Evolutionary conservation across 306 rosid genomes (phyloP), one percentile per base, ranked within the genome.

Genomic region (Ormosia emarginata): DNA sequence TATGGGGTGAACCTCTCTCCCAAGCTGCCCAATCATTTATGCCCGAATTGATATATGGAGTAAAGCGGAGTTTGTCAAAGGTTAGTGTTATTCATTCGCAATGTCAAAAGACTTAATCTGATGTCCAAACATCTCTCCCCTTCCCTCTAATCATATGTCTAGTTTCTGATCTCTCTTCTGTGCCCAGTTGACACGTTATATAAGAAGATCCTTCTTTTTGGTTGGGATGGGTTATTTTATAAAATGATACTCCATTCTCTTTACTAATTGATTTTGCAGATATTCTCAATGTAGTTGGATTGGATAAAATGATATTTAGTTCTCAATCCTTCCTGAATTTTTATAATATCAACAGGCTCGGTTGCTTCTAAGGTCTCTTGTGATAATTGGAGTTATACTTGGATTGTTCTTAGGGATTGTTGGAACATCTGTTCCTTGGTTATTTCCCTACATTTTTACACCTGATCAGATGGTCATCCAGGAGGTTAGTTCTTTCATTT

Each of bases 1-100:
- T 95, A 55, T 95, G 95, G 98, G 98, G 98, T 55, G 98, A 95
- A 81, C 98, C 98, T 84, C 95, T 95, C 61, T 93, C 98, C 63
- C 98, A 95, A 88, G 91, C 98, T 61, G 98, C 98, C 15, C 98
- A 95, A 59, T 86, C 98, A 39, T 95, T 93, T 95, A 91, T 95
- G 95, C 98, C 98, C 1, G 98, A 89, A 82, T 87, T 91, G 80
- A 43, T 95, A 33, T 85, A 70, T 83, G 99, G 99, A 81, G 90
- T 58, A 39, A 82, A 90, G 49, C 85, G 83, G 49, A 95, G 69
- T 82, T 86, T 90, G 92, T 71, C 85, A 58, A 91, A 95, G 98
- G 99, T 95, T 43, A 65, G 90, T 79, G 55, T 34, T 85, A 32
- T 83, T 61, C 53, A 68, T 15, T 79, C 74, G 12, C 40, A 62